A percentile compares a stretch with the other conserved stretches of the same genome.
Conservation (phyloP, 2,329 filamentous ascomycete species). For the Scopulariopsis brevicaulis region DNA sequence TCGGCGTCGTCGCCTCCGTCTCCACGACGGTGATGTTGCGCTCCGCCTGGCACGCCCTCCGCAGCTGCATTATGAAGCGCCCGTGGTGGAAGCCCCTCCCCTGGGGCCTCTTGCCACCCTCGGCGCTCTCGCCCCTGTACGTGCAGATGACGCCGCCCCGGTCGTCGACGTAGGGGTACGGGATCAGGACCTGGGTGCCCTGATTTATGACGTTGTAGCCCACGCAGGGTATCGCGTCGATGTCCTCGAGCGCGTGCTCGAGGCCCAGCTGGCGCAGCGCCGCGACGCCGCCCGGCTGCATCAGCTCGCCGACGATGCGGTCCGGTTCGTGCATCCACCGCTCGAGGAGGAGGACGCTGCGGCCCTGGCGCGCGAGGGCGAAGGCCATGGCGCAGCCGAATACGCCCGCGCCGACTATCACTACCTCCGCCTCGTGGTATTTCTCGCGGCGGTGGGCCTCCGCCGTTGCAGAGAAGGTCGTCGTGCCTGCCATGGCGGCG, state of each 20-base stretch:
- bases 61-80: constrained; percentile 75
- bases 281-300: constrained; percentile 83
- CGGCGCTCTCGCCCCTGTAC: constrained; percentile 13
- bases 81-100: constrained; percentile 90
- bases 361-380: constrained; percentile 76
- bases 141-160: constrained; percentile 23
- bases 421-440: constrained; percentile 64
- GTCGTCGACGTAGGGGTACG: constrained; percentile 59
- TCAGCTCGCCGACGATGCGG: constrained; percentile 87
- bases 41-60: constrained; percentile 61
- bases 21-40: constrained; percentile 86
- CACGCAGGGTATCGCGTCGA: constrained; percentile 72
- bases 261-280: constrained; percentile 75
- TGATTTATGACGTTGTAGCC: constrained; percentile 87
- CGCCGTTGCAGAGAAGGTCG: background rate
- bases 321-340: constrained; percentile 84
- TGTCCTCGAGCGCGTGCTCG: constrained; percentile 70
- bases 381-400: constrained; percentile 80
- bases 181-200: constrained; percentile 59
- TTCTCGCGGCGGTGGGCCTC: constrained; percentile 14
- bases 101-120: constrained; percentile 32
- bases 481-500: background rate
- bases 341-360: constrained; percentile 85
- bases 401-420: constrained; percentile 85
- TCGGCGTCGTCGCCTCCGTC: constrained; percentile 68